These are phyloP conservation scores for Corymbia maculata DNA, from an alignment of 345 rosid genomes.

Conservation along the genomic window DNA sequence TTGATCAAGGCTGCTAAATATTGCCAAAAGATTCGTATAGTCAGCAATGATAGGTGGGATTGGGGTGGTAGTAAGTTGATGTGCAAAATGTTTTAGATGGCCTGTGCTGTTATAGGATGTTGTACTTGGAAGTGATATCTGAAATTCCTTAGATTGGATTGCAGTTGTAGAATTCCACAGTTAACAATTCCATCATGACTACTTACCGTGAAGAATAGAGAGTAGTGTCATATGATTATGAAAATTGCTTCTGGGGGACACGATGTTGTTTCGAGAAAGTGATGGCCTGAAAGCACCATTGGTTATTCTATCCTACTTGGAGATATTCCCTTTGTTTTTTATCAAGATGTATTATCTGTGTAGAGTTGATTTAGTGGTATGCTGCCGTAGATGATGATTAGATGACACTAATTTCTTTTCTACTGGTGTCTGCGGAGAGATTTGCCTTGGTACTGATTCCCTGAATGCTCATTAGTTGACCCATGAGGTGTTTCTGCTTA, in stretches of 20 bases:
- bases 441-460: neutral
- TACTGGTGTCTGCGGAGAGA: neutral
- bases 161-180: neutral
- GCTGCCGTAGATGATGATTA: neutral
- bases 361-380: neutral
- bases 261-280: neutral
- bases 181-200: neutral
- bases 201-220: neutral
- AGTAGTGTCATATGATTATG: neutral
- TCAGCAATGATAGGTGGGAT: neutral
- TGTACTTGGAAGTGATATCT: neutral
- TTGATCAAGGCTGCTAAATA: neutral
- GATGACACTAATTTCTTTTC: neutral
- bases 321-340: neutral
- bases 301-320: neutral
- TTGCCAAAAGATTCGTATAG: neutral
- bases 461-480: neutral
- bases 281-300: neutral
- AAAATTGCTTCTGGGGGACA: neutral
- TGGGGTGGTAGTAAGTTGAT: neutral
- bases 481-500: neutral
- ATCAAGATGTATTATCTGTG: neutral
- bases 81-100: neutral
- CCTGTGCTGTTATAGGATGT: neutral
- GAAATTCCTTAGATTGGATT: neutral